Base-by-base conservation (phyloP, 129 eudicot genomes). In the Flaveria robusta region DNA sequence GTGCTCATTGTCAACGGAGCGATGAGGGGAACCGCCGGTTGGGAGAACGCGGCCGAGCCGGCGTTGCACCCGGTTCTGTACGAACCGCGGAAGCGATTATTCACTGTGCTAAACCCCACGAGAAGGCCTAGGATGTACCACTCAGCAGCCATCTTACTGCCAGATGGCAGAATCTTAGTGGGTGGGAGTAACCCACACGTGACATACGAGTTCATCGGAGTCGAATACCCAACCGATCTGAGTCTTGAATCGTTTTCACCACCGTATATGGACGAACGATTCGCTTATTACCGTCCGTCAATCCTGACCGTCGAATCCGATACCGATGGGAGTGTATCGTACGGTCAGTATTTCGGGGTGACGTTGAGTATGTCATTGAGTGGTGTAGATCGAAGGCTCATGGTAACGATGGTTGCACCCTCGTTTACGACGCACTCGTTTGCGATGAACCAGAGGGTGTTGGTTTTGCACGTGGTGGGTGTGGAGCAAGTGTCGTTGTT, bases 381-480 rank as follows among this genome's bases (percentile, higher is more conserved):
- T 0, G 77, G 82, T 51, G 27, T n/a, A 1, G 87, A 64, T 54
- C 75, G 74, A 1, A 83, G 62, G 81, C 31, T 84, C 60, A 76
- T 24, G 50, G 90, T 93, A 27, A 68, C 96, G 27, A 74, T 91
- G 86, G 71, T 83, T 68, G 86, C 89, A 20, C 97, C 98, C 18
- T 83, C 98, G 47, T 93, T 93, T 70, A 81, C 93, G 0, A 93
- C 98, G 9, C 98, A 92, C 47, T 92, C 98, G 1, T 93, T 88
- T 23, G 91, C 86, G 7, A 90, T 90, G 96, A 93, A 90, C 74
- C 98, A 93, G 82, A 77, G 95, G 87, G 76, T 90, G 77, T 19
- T 93, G 24, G 71, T 85, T 54, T 75, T 93, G 78, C 73, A 79
- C 43, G 62, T 63, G 16, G 76, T 18, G 34, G 83, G 42, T 0